Evolutionary conservation across 2,329 filamentous ascomycete species (phyloP).

Genomic region (Diaporthe nobilis): DNA sequence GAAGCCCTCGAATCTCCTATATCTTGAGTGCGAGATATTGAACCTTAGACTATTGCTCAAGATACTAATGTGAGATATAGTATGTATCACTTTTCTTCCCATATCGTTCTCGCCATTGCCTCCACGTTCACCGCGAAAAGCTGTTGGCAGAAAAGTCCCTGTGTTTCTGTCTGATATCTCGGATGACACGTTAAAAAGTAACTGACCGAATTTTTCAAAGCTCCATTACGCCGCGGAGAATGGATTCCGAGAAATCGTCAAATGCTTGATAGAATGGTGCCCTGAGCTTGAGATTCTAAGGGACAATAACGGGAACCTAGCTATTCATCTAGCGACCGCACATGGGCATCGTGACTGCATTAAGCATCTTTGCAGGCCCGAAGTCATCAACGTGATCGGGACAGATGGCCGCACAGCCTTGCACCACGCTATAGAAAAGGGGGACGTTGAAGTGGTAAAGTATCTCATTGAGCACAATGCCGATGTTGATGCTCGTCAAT

Average conservation of each 20-base stretch:
- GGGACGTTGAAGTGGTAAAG: neutral
- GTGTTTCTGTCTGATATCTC: too few species aligned
- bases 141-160: too few species aligned
- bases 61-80: too few species aligned
- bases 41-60: too few species aligned
- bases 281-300: neutral
- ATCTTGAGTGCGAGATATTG: too few species aligned
- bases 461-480: neutral
- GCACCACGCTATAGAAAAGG: neutral
- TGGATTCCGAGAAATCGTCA: neutral
- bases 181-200: too few species aligned
- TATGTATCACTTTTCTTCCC: too few species aligned
- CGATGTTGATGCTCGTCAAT: neutral
- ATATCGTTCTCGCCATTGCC: too few species aligned
- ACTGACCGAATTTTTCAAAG: too few species aligned
- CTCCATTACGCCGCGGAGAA: neutral
- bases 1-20: too few species aligned
- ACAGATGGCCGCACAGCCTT: neutral
- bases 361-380: neutral
- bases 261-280: neutral
- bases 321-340: neutral
- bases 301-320: neutral
- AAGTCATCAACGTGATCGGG: neutral
- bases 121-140: too few species aligned
- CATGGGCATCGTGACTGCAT: neutral